Base-by-base conservation (phyloP, 345 rosid genomes). In the Rhodomyrtus tomentosa region DNA sequence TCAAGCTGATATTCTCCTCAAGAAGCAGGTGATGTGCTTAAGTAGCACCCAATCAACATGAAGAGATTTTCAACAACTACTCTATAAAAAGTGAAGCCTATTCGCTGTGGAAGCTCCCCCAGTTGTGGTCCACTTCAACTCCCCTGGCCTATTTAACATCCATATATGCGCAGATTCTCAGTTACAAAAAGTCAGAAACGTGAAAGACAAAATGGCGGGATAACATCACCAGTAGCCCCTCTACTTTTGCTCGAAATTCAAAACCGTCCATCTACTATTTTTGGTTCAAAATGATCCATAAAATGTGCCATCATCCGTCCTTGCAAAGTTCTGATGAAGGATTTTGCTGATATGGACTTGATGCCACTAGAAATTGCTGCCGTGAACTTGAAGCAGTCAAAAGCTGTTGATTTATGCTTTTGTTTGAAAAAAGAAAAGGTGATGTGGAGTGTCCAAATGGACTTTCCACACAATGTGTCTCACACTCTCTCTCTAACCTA, bases 121-220 rank as follows among this genome's bases (percentile, higher is more conserved):
- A 18, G 24, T 32, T 18, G 76, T 8, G 98, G 87, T 95, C 99
- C 92, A 95, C 94, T 86, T 95, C 99, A 94, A 92, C 82, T 96
- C 96, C 68, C 98, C 99, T 56, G 99, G 79, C 99, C 99, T 95
- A 94, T 84, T 53, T 25, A 85, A 85, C 73, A 84, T 84, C 81
- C 54, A 83, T 58, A 10, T 82, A 84, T 55, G 36, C 18, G 14
- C 18, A 83, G 50, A 62, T 25, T 22, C 25, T 56, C 24, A 68
- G 36, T 52, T n/a, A 83, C 53, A 22, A 32, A 22, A 16, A 32
- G 7, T 27, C n/a, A 56, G 68, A 58, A 27, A 68, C 38, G 45
- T 18, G 25, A 68, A 32, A 68, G 79, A 36, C 40, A 36, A 32
- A 32, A 36, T 68, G 25, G 25, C 6, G 4, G 79, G 45, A 2